Percentiles rank a stretch among this genome's conserved stretches.
Evolutionary conservation across 2,329 filamentous ascomycete species (phyloP).

Genomic region (Metarhizium humberi): DNA sequence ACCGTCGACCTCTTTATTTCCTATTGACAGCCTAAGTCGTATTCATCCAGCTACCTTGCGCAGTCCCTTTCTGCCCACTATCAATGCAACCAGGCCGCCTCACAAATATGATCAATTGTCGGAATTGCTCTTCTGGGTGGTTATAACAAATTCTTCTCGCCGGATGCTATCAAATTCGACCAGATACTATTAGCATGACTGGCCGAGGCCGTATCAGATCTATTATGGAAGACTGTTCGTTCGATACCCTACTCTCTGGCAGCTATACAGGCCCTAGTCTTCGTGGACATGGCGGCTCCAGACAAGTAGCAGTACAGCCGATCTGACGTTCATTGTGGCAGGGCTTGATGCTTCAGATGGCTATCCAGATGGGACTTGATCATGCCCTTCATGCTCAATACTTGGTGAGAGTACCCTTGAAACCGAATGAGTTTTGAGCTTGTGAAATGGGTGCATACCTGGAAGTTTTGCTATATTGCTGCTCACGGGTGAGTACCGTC

Average conservation of each 20-base stretch:
- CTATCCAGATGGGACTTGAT: conserved; percentile 17
- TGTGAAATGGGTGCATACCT: conserved; percentile 6
- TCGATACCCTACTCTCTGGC: conserved; percentile 4
- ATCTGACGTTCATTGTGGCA: conserved; percentile 16
- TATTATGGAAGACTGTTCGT: conserved; percentile 6
- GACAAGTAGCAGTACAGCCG: conserved; percentile 11
- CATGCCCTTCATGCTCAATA: conserved; percentile 12
- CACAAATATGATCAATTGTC: conserved; percentile 1
- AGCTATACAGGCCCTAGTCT: conserved; percentile 14
- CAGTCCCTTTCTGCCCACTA: background rate
- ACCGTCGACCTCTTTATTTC: background rate
- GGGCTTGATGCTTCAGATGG: conserved; percentile 18
- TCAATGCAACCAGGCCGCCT: background rate
- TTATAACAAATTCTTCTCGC: conserved; percentile 3
- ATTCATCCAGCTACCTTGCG: background rate
- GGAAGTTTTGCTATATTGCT: conserved; percentile 6
- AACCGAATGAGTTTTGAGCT: conserved; percentile 1
- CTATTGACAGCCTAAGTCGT: background rate
- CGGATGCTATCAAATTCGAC: conserved; percentile 4
- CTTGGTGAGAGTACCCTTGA: conserved; percentile 7
- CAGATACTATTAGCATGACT: conserved; percentile 1
- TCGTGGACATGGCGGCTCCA: conserved; percentile 19
- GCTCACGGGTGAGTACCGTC: background rate
- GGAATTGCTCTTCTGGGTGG: conserved; percentile 7
- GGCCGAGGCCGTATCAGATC: conserved; percentile 5